These are phyloP conservation scores for Alternaria viburni DNA, from an alignment of 2,329 filamentous ascomycete genomes.

Conservation along the genomic window DNA sequence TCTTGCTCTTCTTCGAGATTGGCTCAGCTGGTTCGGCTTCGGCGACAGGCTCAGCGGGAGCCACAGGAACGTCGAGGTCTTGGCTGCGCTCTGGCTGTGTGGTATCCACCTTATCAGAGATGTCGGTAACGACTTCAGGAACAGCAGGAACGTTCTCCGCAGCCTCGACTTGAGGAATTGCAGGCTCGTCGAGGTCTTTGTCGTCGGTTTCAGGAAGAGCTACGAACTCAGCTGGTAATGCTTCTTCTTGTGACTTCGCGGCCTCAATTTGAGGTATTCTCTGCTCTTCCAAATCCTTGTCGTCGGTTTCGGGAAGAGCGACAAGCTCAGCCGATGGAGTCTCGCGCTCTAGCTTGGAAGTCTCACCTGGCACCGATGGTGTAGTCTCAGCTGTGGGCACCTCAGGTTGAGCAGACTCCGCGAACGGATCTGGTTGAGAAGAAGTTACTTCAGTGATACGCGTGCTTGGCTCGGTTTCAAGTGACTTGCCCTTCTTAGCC, in stretches of 20 bases:
- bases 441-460: constrained; percentile 7
- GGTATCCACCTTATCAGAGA: neutral
- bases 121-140: neutral
- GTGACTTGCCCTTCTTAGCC: constrained; percentile 17
- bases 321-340: constrained; percentile 1
- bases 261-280: neutral
- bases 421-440: neutral
- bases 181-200: neutral
- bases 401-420: neutral
- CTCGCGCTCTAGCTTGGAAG: neutral
- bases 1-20: constrained; percentile 28
- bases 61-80: constrained; percentile 1
- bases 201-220: constrained; percentile 4
- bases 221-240: neutral
- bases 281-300: neutral
- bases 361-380: neutral
- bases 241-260: neutral
- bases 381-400: neutral
- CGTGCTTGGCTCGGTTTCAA: constrained; percentile 16
- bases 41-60: neutral
- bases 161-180: neutral
- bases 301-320: neutral
- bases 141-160: neutral
- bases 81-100: constrained; percentile 9
- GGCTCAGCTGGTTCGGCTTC: constrained; percentile 13